Conservation (phyloP, 495 filamentous ascomycete genomes). For the Pyrenula aspistea region DNA sequence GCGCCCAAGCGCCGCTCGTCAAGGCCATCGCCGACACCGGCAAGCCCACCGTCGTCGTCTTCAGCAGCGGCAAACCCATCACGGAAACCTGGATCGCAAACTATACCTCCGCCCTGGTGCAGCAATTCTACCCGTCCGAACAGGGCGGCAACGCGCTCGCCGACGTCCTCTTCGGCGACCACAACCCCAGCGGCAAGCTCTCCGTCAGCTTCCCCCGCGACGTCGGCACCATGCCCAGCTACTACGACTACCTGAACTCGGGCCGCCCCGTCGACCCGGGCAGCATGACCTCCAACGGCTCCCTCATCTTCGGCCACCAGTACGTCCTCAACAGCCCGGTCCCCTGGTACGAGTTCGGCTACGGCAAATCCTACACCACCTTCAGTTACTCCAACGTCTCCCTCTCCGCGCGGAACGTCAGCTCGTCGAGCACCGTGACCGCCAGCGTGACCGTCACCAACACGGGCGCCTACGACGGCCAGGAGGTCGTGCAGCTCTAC, state of each 20-base stretch:
- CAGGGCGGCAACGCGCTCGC: constrained; percentile 50
- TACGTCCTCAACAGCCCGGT: constrained; percentile 48
- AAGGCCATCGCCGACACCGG: constrained; percentile 50
- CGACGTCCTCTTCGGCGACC: constrained; percentile 55
- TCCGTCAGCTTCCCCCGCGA: constrained; percentile 54
- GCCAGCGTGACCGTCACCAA: constrained; percentile 48
- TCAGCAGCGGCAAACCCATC: constrained; percentile 56
- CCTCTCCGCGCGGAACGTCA: constrained; percentile 30
- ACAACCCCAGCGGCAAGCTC: constrained; percentile 55
- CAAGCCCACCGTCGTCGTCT: constrained; percentile 57
- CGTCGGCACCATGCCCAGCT: constrained; percentile 53
- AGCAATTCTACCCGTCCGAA: constrained; percentile 63
- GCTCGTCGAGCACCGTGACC: constrained; percentile 31
- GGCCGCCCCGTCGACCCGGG: constrained; percentile 43
- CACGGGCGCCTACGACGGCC: constrained; percentile 38
- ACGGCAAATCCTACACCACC: constrained; percentile 52
- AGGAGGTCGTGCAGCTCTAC: constrained; percentile 61
- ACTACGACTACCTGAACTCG: constrained; percentile 61
- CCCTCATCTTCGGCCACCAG: constrained; percentile 49
- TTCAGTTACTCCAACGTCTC: constrained; percentile 42
- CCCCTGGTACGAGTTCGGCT: constrained; percentile 56
- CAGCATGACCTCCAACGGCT: constrained; percentile 35
- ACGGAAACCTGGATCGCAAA: constrained; percentile 56
- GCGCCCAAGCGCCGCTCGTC: constrained; percentile 55
- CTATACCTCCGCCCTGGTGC: constrained; percentile 45